Evolutionary conservation across 805 yeast species (phyloP), one percentile per base, ranked within the genome.

Genomic region (Saccharomycopsis sp.): DNA sequence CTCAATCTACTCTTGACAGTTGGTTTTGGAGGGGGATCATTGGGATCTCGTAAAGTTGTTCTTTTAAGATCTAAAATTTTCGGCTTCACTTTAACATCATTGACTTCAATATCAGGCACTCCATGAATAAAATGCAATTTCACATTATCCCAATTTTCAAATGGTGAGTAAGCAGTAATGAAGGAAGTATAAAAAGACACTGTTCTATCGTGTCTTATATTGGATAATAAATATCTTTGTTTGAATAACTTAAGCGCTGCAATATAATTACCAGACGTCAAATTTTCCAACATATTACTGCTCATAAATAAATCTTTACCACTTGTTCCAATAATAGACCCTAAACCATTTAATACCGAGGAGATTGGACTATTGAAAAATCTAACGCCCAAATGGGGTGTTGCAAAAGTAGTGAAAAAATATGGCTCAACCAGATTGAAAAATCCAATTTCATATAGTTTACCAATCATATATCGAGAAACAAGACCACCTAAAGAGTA

Each of bases 401-500:
- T 65, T 36, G 89, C 83, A 67, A 89, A 72, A 0, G 86, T 76
- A 2, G 79, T 65, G 48, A 76, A 80, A 30, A 67, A 49, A 18
- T 70, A 62, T 0, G 96, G 95, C 43, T 68, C 66, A 17, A 84
- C 67, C 1, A 52, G 52, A 2, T 70, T 70, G 50, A 77, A 84
- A 54, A 68, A 72, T 45, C 61, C 66, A 50, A 63, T 70, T 46
- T 65, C 78, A 58, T 56, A 70, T 48, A 76, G 62, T 34, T 80
- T 66, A 2, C 96, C 96, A 35, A 87, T 67, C 20, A 86, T 78
- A 56, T 84, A 87, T 37, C 96, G 64, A 0, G 87, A 67, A 25
- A 89, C 74, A 27, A 88, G 60, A 0, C 97, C 97, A 18, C 97
- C 96, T 44, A 89, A 62, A 0, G 95, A 84, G 57, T 88, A 89